These are phyloP conservation scores for Pleurostoma richardsiae DNA, from an alignment of 2,329 filamentous ascomycete genomes.

Conservation along the genomic window DNA sequence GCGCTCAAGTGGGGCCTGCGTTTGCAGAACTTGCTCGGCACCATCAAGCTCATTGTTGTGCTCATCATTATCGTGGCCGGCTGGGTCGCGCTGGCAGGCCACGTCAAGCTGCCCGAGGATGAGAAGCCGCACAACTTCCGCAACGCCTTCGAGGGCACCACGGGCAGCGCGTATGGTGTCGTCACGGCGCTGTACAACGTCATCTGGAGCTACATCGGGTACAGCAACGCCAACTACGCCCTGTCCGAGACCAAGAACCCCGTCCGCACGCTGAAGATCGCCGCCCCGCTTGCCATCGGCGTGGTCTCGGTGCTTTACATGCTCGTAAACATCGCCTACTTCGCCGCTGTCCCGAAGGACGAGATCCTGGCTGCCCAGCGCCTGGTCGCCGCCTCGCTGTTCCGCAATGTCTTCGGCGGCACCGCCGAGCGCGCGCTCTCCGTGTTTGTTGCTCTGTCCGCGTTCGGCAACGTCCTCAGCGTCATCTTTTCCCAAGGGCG, in stretches of 20 bases:
- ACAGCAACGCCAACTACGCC: constrained; percentile 65
- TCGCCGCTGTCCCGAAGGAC: constrained; percentile 61
- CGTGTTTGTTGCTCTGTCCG: constrained; percentile 55
- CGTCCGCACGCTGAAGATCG: constrained; percentile 59
- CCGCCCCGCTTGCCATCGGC: constrained; percentile 52
- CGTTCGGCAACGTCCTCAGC: constrained; percentile 68
- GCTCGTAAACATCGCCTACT: constrained; percentile 59
- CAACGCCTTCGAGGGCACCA: constrained; percentile 57
- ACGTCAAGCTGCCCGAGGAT: background rate
- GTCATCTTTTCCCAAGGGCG: constrained; percentile 65
- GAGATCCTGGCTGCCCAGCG: constrained; percentile 63
- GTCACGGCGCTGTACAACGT: constrained; percentile 64
- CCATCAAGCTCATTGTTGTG: constrained; percentile 58
- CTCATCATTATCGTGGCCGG: background rate
- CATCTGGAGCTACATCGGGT: constrained; percentile 63
- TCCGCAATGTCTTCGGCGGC: constrained; percentile 60
- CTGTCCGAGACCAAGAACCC: constrained; percentile 68
- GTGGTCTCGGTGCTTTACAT: constrained; percentile 61
- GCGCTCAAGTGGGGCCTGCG: constrained; percentile 62
- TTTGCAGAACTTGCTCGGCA: constrained; percentile 60
- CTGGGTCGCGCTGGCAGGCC: background rate
- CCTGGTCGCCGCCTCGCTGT: constrained; percentile 63
- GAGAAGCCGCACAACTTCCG: constrained; percentile 29
- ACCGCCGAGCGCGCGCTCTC: constrained; percentile 4
- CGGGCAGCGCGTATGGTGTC: background rate